Conservation (phyloP, 1,284 basidiomycete genomes). For the Moesziomyces globuligerus region DNA sequence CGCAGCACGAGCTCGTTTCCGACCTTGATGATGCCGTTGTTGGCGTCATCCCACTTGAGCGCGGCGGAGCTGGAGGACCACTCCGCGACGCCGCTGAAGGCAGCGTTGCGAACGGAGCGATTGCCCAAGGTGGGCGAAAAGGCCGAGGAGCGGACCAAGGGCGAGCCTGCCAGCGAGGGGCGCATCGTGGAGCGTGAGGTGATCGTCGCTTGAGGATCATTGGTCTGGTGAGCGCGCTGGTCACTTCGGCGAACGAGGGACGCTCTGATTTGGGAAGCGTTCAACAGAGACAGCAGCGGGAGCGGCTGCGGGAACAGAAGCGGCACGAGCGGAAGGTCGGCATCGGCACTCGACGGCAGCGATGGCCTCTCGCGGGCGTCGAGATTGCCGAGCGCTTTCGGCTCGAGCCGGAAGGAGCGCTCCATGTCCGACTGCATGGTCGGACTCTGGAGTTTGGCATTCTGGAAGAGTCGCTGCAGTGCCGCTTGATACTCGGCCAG, state of each 20-base stretch:
- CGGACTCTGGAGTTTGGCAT: conserved; percentile 1
- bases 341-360: conserved; percentile 18
- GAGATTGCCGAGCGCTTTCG: conserved; percentile 50
- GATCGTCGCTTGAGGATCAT: conserved; percentile 41
- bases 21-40: conserved; percentile 28
- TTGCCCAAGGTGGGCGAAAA: conserved; percentile 29
- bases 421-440: conserved; percentile 30
- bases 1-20: conserved; percentile 55
- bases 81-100: conserved; percentile 50
- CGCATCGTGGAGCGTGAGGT: conserved; percentile 30
- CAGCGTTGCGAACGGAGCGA: conserved; percentile 10
- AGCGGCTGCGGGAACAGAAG: conserved; percentile 56
- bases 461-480: conserved; percentile 42
- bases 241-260: conserved; percentile 25
- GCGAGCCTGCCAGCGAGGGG: conserved; percentile 40
- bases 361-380: conserved; percentile 35
- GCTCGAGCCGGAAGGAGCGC: conserved; percentile 51
- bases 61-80: conserved; percentile 32
- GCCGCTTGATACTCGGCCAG: conserved; percentile 47
- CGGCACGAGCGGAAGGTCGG: conserved; percentile 39
- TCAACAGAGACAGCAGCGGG: conserved; percentile 52
- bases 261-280: conserved; percentile 29
- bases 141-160: conserved; percentile 39
- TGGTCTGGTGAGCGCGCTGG: conserved; percentile 4
- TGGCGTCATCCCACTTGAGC: conserved; percentile 19